Evolutionary conservation across 441 rosid species (phyloP).

Genomic region (Adansonia grandidieri): DNA sequence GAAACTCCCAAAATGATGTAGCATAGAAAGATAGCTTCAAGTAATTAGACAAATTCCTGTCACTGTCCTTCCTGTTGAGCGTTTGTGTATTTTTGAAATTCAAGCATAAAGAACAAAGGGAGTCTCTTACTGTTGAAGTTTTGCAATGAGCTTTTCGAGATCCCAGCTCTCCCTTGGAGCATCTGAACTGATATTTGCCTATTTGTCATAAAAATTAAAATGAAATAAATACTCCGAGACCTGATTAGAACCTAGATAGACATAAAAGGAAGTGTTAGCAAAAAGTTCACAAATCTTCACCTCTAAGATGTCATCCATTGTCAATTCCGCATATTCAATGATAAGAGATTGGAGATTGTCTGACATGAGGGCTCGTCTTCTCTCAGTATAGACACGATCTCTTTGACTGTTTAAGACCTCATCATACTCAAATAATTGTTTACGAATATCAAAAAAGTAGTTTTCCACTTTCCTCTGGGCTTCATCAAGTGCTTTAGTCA

Average conservation of each 20-base stretch:
- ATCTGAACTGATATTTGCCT: conserved; percentile 95
- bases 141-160: conserved; percentile 87
- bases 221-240: neutral
- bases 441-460: conserved; percentile 91
- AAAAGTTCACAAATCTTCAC: conserved; percentile 39
- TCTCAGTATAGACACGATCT: conserved; percentile 94
- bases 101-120: conserved; percentile 24
- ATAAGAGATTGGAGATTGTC: conserved; percentile 83
- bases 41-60: conserved; percentile 23
- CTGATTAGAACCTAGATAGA: conserved; percentile 11
- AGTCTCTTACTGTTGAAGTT: conserved; percentile 82
- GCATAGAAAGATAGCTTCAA: neutral
- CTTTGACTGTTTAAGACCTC: conserved; percentile 98
- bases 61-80: neutral
- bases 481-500: conserved; percentile 96
- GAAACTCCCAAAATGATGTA: neutral
- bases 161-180: conserved; percentile 84
- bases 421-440: conserved; percentile 92
- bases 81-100: neutral
- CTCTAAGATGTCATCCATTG: conserved; percentile 97
- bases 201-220: conserved; percentile 29
- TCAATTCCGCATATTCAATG: conserved; percentile 94
- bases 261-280: neutral
- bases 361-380: conserved; percentile 93
- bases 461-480: conserved; percentile 98